Evolutionary conservation across 139 green algal species (phyloP).

Genomic region (Parachlorella kessleri): DNA sequence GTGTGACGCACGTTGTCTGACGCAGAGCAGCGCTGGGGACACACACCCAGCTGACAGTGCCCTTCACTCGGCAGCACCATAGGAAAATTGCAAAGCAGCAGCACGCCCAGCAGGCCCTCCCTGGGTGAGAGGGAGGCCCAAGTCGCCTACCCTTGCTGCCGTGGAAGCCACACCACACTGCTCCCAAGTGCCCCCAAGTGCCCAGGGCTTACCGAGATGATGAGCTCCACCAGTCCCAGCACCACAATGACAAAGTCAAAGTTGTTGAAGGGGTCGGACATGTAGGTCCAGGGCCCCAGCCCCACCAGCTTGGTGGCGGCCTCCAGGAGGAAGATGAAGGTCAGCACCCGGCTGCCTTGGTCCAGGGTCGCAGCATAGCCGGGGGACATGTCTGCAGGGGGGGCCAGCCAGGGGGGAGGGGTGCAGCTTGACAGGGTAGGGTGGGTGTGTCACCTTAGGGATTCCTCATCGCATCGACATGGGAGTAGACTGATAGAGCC

Average conservation of each 20-base stretch:
- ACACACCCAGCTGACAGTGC: too few relatives aligned
- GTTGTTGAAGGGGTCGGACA: slow-evolving; percentile 72
- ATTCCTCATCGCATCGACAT: too few relatives aligned
- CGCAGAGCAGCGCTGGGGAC: too few relatives aligned
- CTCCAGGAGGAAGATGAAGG: slow-evolving; percentile 69
- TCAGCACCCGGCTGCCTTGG: slow-evolving; percentile 63
- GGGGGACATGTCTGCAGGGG: slow-evolving; percentile 31
- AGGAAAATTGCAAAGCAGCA: too few relatives aligned
- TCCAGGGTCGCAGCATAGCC: slow-evolving; percentile 22
- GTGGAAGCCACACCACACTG: background rate
- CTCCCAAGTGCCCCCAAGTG: too few relatives aligned
- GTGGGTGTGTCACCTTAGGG: background rate
- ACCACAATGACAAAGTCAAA: slow-evolving; percentile 76
- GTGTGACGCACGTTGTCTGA: too few relatives aligned
- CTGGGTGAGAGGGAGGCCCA: too few relatives aligned
- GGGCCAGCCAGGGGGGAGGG: background rate
- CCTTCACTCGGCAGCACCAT: too few relatives aligned
- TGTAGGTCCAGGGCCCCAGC: slow-evolving; percentile 61
- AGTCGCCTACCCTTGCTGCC: too few relatives aligned
- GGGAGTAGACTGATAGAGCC: too few relatives aligned
- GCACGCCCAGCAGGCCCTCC: too few relatives aligned
- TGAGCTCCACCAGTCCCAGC: slow-evolving; percentile 39
- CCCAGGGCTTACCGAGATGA: too few relatives aligned
- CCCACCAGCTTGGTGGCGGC: slow-evolving; percentile 66
- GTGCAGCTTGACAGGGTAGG: background rate